These are phyloP conservation scores for Neonectria punicea DNA, from an alignment of 2,329 filamentous ascomycete genomes.

Conservation along the genomic window DNA sequence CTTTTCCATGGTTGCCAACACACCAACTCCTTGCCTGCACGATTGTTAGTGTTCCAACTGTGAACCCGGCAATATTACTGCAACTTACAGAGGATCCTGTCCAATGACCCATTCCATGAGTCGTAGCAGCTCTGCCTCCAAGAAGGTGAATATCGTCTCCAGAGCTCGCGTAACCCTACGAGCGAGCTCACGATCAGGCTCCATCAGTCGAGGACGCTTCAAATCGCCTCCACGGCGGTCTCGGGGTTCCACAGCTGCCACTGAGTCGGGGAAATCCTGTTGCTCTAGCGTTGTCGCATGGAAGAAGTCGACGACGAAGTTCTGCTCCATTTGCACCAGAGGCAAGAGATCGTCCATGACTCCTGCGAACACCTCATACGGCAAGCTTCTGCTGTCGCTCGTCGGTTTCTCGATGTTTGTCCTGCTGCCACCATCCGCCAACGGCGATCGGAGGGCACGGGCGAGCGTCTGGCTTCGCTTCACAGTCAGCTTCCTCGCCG, in stretches of 20 bases:
- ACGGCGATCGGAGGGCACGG: slow-evolving; percentile 74
- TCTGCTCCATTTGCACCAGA: slow-evolving; percentile 91
- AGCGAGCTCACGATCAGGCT: slow-evolving; percentile 89
- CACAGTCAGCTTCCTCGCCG: slow-evolving; percentile 90
- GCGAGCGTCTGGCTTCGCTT: slow-evolving; percentile 92
- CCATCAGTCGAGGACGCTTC: slow-evolving; percentile 79
- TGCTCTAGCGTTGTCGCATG: slow-evolving; percentile 88
- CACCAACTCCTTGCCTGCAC: slow-evolving; percentile 84
- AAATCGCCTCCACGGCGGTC: slow-evolving; percentile 79
- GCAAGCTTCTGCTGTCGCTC: slow-evolving; percentile 73
- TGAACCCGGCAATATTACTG: slow-evolving; percentile 50
- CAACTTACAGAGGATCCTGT: slow-evolving; percentile 81
- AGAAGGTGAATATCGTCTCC: slow-evolving; percentile 87
- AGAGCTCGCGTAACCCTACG: slow-evolving; percentile 85
- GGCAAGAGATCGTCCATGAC: slow-evolving; percentile 85
- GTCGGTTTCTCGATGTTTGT: slow-evolving; percentile 65
- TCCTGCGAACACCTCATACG: slow-evolving; percentile 84
- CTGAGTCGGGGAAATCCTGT: slow-evolving; percentile 84
- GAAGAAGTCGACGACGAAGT: slow-evolving; percentile 97
- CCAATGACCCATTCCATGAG: slow-evolving; percentile 86
- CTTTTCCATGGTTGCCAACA: slow-evolving; percentile 82
- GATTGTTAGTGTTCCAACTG: slow-evolving; percentile 28
- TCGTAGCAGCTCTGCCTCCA: slow-evolving; percentile 80
- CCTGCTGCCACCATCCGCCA: slow-evolving; percentile 68
- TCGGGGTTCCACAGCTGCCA: slow-evolving; percentile 72